Evolutionary conservation across 352 stramenopile genomes (phyloP), one percentile per base, ranked within the genome.

Genomic region (Phytophthora pluvialis): DNA sequence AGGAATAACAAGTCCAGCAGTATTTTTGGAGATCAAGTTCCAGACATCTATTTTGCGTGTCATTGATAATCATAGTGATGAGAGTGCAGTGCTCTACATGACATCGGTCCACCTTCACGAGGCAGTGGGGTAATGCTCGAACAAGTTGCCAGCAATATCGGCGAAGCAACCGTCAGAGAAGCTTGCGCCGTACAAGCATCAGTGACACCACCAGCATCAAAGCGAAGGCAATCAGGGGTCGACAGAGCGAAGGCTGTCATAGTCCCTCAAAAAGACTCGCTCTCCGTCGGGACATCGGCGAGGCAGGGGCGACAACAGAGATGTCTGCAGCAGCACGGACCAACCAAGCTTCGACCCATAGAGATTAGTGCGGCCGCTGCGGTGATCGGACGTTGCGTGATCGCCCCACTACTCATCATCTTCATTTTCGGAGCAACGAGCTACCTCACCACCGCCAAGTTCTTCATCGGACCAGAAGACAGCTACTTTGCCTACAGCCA

Each of bases 401-500:
- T 68, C 16, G 60, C 60, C 25, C 60, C 60, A 4, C 15, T 68
- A 4, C 21, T 61, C 18, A 26, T 67, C 18, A 18, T 63, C 15
- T 29, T 62, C 18, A 5, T 63, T 3, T 58, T 51, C 26, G 38
- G 13, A 1, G 16, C 45, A 12, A 63, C 60, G 4, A n/a, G 60
- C 21, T 68, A 68, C 36, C 7, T 68, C 36, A 52, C 51, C 13
- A 33, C 18, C 9, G 43, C 60, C 3, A 63, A 43, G 0, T 68
- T 68, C 29, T 63, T 68, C 44, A 63, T 68, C 8, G 51, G 63
- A 18, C 33, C 60, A 13, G 45, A 62, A 13, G 43, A 63, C 18
- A 68, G 60, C 31, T 68, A 68, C 18, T 68, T 68, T 18, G 60
- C 60, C 9, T 68, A 68, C 32, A 69, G 60, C 4, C 60, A 69